Conservation (phyloP, 2,329 filamentous ascomycete genomes). For the Aaosphaeria arxii region DNA sequence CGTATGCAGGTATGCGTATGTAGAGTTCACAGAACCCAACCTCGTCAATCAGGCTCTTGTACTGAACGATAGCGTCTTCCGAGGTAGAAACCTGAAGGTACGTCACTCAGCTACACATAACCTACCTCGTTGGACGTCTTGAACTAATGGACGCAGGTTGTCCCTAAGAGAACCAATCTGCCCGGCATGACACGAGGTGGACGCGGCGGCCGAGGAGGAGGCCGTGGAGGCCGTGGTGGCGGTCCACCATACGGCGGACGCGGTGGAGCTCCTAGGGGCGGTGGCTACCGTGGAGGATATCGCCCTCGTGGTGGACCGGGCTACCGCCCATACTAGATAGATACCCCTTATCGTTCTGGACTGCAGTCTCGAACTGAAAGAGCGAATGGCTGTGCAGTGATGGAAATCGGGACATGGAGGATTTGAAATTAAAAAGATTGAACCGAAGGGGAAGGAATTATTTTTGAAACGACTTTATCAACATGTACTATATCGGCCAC, state of each 20-base stretch:
- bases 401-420: too few species aligned
- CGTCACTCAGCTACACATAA: conserved; percentile 8
- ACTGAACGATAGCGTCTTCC: conserved; percentile 93
- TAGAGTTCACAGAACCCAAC: conserved; percentile 93
- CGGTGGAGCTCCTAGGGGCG: conserved; percentile 24
- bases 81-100: conserved; percentile 93
- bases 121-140: background rate
- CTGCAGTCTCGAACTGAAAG: too few species aligned
- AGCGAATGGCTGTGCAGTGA: too few species aligned
- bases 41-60: conserved; percentile 91
- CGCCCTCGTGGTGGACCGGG: conserved; percentile 27
- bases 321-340: conserved; percentile 27
- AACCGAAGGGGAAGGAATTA: too few species aligned
- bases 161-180: conserved; percentile 93
- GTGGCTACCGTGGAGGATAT: conserved; percentile 36
- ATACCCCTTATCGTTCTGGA: background rate
- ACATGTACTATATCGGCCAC: too few species aligned
- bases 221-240: conserved; percentile 44
- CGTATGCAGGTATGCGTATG: conserved; percentile 85
- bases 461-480: too few species aligned
- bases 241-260: conserved; percentile 47
- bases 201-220: conserved; percentile 55
- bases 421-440: too few species aligned
- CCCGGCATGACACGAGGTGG: conserved; percentile 88
- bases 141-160: conserved; percentile 53